Evolutionary conservation across 2,329 filamentous ascomycete genomes (phyloP), one percentile per base, ranked within the genome.

Genomic region (Fusarium guadeloupense): DNA sequence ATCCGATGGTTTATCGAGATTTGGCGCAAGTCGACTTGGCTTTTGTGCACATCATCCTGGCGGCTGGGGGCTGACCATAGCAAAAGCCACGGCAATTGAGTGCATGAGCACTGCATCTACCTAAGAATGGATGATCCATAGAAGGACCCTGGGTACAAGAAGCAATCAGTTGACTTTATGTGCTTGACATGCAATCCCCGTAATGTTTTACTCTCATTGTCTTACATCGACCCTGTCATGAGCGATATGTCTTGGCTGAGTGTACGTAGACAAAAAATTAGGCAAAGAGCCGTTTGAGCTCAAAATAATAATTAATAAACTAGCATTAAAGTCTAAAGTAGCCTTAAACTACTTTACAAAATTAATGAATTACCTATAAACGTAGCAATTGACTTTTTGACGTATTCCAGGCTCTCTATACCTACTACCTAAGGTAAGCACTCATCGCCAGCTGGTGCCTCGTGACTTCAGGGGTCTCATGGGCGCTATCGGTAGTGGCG

Each of bases 1-100:
- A 4, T 14, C 39, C 33, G 41, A 37, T 37, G 17, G 37, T 57
- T 28, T 40, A 31, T 34, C 34, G 28, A 48, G 16, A 62, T 28
- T 51, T 41, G 46, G 61, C 54, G 46, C 40, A 58, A 49, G 34
- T 43, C 39, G 28, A n/a, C 35, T 50, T 39, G 14, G 16, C 20
- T 25, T 45, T 49, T 45, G 62, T 64, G 60, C 62, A 62, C 48
- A 57, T 66, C 62, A 64, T 64, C 44, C 13, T 25, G 30, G 45
- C 23, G 21, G 40, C 34, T 20, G 41, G 34, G 50, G 46, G 31
- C 45, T 43, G 31, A 42, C 46, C 38, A 53, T 46, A 23, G 39
- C 30, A 31, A n/a, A 51, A 45, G 50, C 33, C 47, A 56, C 37
- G n/a, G 21, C 46, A 54, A 46, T 12, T 45, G 33, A 52, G 30